Base-by-base conservation (phyloP, 805 yeast genomes). In the Teunomyces kruisii region DNA sequence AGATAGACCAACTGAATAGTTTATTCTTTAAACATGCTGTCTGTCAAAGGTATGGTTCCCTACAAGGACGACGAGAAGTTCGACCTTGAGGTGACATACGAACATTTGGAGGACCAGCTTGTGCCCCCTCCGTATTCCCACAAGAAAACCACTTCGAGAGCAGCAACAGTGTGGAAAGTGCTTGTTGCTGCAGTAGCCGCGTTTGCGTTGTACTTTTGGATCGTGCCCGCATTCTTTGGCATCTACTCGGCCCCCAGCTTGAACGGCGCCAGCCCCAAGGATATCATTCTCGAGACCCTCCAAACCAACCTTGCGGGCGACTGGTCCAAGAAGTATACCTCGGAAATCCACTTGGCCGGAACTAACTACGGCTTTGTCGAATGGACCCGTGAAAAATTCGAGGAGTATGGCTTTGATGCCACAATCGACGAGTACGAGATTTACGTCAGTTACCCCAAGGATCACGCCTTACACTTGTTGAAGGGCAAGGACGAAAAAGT, bases 391-490 rank as follows among this genome's bases (percentile, higher is more conserved):
- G 64, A 67, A 8, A 70, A 79, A 57, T 72, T 83, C 36, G 68
- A 67, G 49, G 72, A 74, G 50, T 72, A 72, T 52, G 86, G 85
- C 1, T 73, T 80, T 44, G 61, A 70, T 16, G 43, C 57, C 9
- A 45, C 55, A 8, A 56, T 76, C 4, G 86, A 82, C 49, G 70
- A 74, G 14, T 84, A 81, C 59, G 81, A 83, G 47, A 69, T 80
- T 1, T 80, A 77, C 68, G 67, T 80, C 26, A 78, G 76, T 47
- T 69, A 69, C 36, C 86, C 84, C 2, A 61, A 71, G 4, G 75
- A 72, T 22, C 77, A 74, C 27, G 70, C 57, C 16, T 60, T 80
- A 48, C 60, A 57, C 49, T 65, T 72, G 38, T 47, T 67, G 29
- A 67, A 62, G 40, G 37, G 56, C 12, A 29, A 43, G 22, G 53